A percentile compares a stretch with the other conserved stretches of the same genome.
phyloP scores from a whole-genome alignment of 805 yeast genomes.

The Lipomyces lipofer region DNA sequence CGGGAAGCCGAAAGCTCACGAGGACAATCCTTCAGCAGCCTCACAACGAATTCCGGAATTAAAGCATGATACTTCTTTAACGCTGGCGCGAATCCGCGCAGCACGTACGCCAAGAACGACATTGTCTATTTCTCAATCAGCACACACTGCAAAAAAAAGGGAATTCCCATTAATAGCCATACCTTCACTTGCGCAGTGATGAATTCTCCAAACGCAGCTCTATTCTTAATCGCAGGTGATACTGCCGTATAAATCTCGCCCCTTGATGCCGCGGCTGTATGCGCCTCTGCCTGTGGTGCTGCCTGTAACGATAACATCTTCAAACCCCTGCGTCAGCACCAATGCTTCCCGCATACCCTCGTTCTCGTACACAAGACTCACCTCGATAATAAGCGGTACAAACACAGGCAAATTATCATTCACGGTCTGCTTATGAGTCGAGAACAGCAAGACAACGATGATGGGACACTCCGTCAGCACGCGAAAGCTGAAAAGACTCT shows the following conservation, averaged over 20 bases:
- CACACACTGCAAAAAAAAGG: not conserved
- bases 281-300: slow-evolving; percentile 71
- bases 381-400: slow-evolving; percentile 74
- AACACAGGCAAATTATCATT: slow-evolving; percentile 70
- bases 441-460: slow-evolving; percentile 87
- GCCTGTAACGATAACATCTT: slow-evolving; percentile 71
- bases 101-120: slow-evolving; percentile 88
- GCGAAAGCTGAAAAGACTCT: slow-evolving; percentile 80
- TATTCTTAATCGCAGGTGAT: slow-evolving; percentile 70
- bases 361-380: not conserved
- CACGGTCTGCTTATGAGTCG: slow-evolving; percentile 78
- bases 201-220: slow-evolving; percentile 82
- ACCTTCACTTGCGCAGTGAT: slow-evolving; percentile 84
- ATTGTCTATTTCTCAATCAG: slow-evolving; percentile 54
- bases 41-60: slow-evolving; percentile 83
- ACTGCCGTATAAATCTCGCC: slow-evolving; percentile 68
- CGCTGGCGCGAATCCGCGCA: slow-evolving; percentile 76
- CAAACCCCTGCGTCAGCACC: too few relatives aligned
- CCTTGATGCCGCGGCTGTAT: slow-evolving; percentile 55
- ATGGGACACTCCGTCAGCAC: slow-evolving; percentile 96
- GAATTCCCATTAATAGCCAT: not conserved
- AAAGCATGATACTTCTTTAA: slow-evolving; percentile 56
- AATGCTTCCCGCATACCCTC: too few relatives aligned
- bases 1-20: slow-evolving; percentile 88
- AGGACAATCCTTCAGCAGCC: slow-evolving; percentile 93